phyloP scores from a whole-genome alignment of 2,329 filamentous ascomycete species.

The Sarocladium strictum region DNA sequence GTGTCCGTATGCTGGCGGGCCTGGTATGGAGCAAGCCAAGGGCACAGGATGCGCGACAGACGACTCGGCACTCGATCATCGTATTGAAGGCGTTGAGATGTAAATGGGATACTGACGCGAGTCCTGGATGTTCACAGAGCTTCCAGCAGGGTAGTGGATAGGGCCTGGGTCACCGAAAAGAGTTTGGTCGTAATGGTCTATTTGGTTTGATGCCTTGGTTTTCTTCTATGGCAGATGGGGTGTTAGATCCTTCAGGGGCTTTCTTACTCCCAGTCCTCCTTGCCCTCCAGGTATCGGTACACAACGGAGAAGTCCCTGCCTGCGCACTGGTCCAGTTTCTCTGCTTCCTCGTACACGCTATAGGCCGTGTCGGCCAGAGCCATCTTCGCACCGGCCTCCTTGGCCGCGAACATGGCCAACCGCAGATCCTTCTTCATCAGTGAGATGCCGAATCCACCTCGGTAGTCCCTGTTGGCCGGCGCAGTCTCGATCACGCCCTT shows the following conservation, averaged over 20 bases:
- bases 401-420: constrained; percentile 66
- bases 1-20: no score
- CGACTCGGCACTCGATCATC: no score
- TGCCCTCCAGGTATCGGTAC: constrained; percentile 62
- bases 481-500: constrained; percentile 72
- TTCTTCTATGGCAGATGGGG: background rate
- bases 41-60: no score
- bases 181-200: background rate
- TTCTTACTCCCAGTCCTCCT: constrained; percentile 28
- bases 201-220: background rate
- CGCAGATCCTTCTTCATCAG: constrained; percentile 78
- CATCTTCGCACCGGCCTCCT: constrained; percentile 59
- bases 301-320: constrained; percentile 78
- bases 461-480: constrained; percentile 70
- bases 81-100: no score
- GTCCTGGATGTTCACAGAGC: no score
- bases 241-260: background rate
- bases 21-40: no score
- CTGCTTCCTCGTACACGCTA: constrained; percentile 62
- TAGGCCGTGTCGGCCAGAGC: constrained; percentile 58
- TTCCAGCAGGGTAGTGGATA: no score
- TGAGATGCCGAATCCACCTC: constrained; percentile 68
- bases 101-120: no score
- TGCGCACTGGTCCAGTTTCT: constrained; percentile 53
- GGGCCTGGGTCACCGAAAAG: no score